Evolutionary conservation across 73 alveolate species (phyloP).

Genomic region (Paramecium biaurelia): DNA sequence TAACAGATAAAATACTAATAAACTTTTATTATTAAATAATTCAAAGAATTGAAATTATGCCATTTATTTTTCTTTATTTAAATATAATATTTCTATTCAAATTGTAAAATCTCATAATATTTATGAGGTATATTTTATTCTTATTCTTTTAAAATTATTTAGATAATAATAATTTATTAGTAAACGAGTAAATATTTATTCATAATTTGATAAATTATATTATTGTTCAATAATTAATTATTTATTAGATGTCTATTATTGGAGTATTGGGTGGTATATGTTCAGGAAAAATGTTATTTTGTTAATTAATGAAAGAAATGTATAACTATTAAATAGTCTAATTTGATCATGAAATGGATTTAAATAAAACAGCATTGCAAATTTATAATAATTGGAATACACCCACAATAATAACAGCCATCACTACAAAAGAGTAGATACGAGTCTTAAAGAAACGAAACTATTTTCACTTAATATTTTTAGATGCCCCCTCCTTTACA

Average conservation of each 20-base stretch:
- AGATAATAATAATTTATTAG: no score
- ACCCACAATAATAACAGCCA: constrained; percentile 11
- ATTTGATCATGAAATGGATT: not conserved
- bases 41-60: not conserved
- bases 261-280: constrained; percentile 31
- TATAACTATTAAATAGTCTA: not conserved
- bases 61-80: no score
- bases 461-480: constrained; percentile 1
- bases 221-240: not conserved
- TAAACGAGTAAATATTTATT: no score
- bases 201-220: not conserved
- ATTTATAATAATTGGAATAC: not conserved
- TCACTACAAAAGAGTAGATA: not conserved
- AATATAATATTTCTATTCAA: no score
- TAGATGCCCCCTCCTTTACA: not conserved
- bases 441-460: not conserved
- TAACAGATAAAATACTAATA: not conserved
- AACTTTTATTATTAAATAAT: not conserved
- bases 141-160: no score
- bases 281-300: constrained; percentile 1
- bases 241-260: not conserved
- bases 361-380: not conserved
- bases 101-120: no score
- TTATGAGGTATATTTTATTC: no score
- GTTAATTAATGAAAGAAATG: not conserved